phyloP scores from a whole-genome alignment of 225 moss, liverwort and hornwort species.

The Bryoerythrophyllum caledonicum region DNA sequence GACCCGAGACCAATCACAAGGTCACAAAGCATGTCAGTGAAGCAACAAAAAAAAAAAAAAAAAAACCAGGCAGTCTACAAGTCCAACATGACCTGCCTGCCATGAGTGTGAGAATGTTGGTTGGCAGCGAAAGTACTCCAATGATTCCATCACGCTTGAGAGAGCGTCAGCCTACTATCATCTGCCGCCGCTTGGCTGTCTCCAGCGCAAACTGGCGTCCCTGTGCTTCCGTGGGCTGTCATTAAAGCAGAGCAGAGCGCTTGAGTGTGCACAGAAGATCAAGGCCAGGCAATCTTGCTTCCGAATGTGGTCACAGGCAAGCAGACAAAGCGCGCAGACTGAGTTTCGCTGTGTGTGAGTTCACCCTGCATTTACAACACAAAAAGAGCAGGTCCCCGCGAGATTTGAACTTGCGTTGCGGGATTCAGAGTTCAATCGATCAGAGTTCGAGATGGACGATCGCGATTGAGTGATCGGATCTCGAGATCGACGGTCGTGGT shows the following conservation, averaged over 20 bases:
- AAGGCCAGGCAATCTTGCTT: background rate
- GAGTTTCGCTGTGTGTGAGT: too few species aligned
- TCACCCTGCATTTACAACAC: too few species aligned
- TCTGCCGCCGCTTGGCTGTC: slow-evolving; percentile 23
- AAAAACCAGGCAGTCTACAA: background rate
- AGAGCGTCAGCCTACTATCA: background rate
- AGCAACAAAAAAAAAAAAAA: too few species aligned
- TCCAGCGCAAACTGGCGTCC: slow-evolving; percentile 4
- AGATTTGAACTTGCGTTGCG: slow-evolving; percentile 64
- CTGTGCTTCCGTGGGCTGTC: background rate
- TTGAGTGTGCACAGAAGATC: slow-evolving; percentile 2
- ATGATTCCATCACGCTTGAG: slow-evolving; percentile 34
- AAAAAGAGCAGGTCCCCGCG: slow-evolving; percentile 35
- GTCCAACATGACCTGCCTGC: slow-evolving; percentile 3
- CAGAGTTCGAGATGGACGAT: too few species aligned
- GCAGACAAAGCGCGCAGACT: background rate
- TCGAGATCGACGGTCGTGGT: too few species aligned
- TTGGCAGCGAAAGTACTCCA: slow-evolving; percentile 28
- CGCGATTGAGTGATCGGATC: too few species aligned
- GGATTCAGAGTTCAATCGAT: slow-evolving; percentile 36
- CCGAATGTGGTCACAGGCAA: background rate
- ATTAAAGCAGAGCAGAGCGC: background rate
- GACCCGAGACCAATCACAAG: too few species aligned
- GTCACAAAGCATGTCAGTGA: too few species aligned
- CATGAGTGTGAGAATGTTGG: slow-evolving; percentile 29